Evolutionary conservation across 768 basidiomycete genomes (phyloP), one percentile per base, ranked within the genome.

Genomic region (Solioccasus polychromus): DNA sequence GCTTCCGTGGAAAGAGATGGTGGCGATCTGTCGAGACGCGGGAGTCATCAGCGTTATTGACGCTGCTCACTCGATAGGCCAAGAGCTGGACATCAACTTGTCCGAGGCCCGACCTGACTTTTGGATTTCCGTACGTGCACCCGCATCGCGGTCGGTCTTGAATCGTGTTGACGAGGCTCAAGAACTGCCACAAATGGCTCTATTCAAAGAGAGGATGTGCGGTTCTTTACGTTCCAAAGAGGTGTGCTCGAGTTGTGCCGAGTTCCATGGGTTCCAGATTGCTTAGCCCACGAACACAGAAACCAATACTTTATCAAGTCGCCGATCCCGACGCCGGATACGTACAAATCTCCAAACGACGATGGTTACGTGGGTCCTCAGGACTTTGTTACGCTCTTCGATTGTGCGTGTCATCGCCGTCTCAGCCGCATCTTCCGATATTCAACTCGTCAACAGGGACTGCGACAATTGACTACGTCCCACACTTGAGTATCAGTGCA

Each of bases 161-260:
- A 29, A 1, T 15, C 6, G 12, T 39, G 18, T 17, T 39, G 22
- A 36, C 20, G 29, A 42, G 17, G 11, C 32, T 2, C 12, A 44
- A 88, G 80, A 91, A 91, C 55, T 85, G 84, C 52, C 86, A 92
- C 66, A 92, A 93, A 65, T 94, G 92, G 90, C 67, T 92, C 2
- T 82, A 74, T 54, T 73, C 79, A 3, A 84, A 88, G 61, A 75
- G 90, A 5, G 71, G 79, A 1, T 80, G 75, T 35, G 81, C 87
- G 0, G 70, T 85, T 15, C 68, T 93, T 14, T 93, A 92, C 59
- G 85, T 88, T 5, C 85, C 89, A 0, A 73, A 69, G 45, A 65
- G 78, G 80, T 79, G 45, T 24, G 73, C 24, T 37, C 8, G 5
- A 9, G 5, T 42, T 39, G 8, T 25, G n/a, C n/a, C n/a, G n/a